Evolutionary conservation across 2,329 filamentous ascomycete genomes (phyloP).

Genomic region (Aspergillus fijiensis): DNA sequence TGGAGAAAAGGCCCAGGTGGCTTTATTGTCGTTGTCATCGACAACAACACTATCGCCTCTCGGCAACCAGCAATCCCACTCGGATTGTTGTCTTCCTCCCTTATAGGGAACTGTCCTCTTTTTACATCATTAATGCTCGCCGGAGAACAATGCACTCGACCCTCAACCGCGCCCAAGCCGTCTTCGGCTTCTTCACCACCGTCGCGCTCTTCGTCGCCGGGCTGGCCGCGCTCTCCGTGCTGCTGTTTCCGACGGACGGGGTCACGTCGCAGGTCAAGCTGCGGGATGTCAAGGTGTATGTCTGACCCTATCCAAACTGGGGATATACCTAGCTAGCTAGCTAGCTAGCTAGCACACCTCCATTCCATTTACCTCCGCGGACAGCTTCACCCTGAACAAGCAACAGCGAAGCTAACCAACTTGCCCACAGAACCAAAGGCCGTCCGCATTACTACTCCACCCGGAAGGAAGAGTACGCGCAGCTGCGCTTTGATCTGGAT

Average conservation of each 20-base stretch:
- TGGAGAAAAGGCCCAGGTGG: slow-evolving; percentile 20
- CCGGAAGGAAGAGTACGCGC: slow-evolving; percentile 93
- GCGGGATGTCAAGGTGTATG: slow-evolving; percentile 79
- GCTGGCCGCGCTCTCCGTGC: slow-evolving; percentile 76
- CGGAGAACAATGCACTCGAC: slow-evolving; percentile 74
- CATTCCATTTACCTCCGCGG: too few relatives aligned
- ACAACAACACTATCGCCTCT: too few relatives aligned
- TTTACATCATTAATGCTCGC: too few relatives aligned
- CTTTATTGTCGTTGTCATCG: slow-evolving; percentile 9
- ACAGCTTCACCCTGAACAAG: too few relatives aligned
- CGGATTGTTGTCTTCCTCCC: too few relatives aligned
- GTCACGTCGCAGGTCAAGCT: slow-evolving; percentile 54
- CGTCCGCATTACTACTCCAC: slow-evolving; percentile 92
- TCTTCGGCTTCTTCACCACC: slow-evolving; percentile 97
- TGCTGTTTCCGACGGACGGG: slow-evolving; percentile 54
- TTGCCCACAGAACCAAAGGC: slow-evolving; percentile 67
- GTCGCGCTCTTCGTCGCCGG: slow-evolving; percentile 79
- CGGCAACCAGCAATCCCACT: too few relatives aligned
- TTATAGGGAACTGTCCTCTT: neutral
- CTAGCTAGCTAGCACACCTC: too few relatives aligned
- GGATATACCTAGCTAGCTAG: too few relatives aligned
- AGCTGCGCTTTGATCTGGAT: slow-evolving; percentile 89
- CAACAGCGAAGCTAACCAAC: neutral
- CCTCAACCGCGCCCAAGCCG: slow-evolving; percentile 80
- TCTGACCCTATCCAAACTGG: too few relatives aligned